Evolutionary conservation across 208 protist genomes (phyloP).

Genomic region (Kentomonas sorsogonicus): DNA sequence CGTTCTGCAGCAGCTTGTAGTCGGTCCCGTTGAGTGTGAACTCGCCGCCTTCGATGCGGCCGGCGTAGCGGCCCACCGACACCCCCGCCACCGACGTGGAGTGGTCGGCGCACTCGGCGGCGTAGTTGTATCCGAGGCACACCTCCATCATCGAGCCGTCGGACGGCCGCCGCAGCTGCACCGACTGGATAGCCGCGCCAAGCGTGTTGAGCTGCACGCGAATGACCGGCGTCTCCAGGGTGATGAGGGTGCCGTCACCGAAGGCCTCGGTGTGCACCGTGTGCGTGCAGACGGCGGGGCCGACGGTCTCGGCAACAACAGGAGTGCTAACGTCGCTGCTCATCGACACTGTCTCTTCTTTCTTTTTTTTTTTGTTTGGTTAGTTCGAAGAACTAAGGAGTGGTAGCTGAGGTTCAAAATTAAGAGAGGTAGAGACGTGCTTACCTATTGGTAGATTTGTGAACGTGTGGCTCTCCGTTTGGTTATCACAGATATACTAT

Average conservation of each 20-base stretch:
- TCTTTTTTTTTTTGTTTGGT: conserved; percentile 6
- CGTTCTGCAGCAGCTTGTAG: conserved; percentile 65
- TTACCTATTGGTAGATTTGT: too few relatives aligned
- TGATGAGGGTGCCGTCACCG: conserved; percentile 51
- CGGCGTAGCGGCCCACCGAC: conserved; percentile 55
- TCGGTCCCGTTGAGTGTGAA: conserved; percentile 35
- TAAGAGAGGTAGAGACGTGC: too few relatives aligned
- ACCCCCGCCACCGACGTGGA: conserved; percentile 16
- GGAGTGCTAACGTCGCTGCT: conserved; percentile 6
- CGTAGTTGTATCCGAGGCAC: conserved; percentile 41
- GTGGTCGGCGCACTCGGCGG: conserved; percentile 28
- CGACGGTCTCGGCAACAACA: conserved; percentile 12
- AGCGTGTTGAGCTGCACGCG: conserved; percentile 58
- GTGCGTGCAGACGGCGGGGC: not conserved
- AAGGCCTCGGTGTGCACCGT: conserved; percentile 32
- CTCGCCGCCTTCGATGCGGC: conserved; percentile 54
- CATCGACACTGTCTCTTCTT: not conserved
- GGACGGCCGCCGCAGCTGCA: conserved; percentile 46
- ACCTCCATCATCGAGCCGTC: conserved; percentile 40
- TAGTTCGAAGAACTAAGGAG: not conserved
- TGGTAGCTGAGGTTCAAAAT: not conserved
- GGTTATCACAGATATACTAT: too few relatives aligned
- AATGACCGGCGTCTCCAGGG: conserved; percentile 34
- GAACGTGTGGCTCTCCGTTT: too few relatives aligned
- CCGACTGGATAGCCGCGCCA: conserved; percentile 58